Conservation (phyloP, 768 basidiomycete species). For the Xanthoconium purpureum region DNA sequence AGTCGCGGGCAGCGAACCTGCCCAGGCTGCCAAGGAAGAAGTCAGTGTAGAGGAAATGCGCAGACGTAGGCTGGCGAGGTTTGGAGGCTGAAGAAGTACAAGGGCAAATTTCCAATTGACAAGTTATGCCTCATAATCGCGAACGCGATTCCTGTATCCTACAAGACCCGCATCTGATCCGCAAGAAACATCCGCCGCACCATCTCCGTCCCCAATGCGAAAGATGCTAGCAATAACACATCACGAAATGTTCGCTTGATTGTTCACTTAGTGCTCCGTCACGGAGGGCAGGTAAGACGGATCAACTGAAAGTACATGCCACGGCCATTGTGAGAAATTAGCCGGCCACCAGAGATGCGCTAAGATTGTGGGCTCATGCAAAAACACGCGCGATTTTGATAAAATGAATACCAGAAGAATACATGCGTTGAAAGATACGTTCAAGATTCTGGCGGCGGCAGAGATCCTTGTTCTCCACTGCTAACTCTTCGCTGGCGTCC, state of each 20-base stretch:
- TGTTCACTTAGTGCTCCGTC: neutral
- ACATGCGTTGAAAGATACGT: neutral
- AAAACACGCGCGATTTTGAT: neutral
- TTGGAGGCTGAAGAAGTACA: conserved; percentile 43
- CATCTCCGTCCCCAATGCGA: no score
- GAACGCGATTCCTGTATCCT: neutral
- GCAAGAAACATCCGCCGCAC: no score
- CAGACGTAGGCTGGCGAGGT: conserved; percentile 58
- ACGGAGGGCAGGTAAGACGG: neutral
- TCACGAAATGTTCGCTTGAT: neutral
- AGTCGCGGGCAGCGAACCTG: neutral
- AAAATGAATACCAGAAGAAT: neutral
- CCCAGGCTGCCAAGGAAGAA: conserved; percentile 29
- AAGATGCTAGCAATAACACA: neutral
- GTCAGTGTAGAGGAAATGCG: conserved; percentile 66
- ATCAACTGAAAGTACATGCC: no score
- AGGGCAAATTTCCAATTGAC: neutral
- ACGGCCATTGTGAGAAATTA: neutral
- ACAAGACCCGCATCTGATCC: neutral
- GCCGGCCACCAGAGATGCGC: neutral
- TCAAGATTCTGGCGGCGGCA: conserved; percentile 9
- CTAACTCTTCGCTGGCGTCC: conserved; percentile 44
- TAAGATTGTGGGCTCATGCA: neutral
- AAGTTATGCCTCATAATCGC: neutral
- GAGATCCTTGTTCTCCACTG: conserved; percentile 30